phyloP scores from a whole-genome alignment of 805 yeast species.

The Candida patagonica region DNA sequence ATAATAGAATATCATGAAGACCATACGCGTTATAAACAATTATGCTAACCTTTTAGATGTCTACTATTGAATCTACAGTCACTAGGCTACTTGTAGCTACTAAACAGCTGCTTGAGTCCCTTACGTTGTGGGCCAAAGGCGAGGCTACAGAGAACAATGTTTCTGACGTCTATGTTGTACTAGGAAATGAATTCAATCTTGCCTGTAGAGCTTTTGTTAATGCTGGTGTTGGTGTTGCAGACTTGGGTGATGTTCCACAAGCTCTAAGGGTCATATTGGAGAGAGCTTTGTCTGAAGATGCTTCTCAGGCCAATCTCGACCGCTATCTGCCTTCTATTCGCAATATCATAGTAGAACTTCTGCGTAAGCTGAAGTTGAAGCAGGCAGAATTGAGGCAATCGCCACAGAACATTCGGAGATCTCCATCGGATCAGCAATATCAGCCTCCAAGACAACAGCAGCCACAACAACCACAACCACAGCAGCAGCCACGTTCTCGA shows the following conservation, averaged over 20 bases:
- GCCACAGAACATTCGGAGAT: no score
- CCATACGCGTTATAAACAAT: no score
- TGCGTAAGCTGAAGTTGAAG: constrained; percentile 72
- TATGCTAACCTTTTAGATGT: constrained; percentile 23
- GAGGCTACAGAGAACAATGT: constrained; percentile 76
- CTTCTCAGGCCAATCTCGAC: constrained; percentile 76
- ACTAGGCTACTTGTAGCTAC: constrained; percentile 78
- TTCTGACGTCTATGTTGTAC: constrained; percentile 79
- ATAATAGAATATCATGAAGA: no score
- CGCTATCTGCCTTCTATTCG: constrained; percentile 74
- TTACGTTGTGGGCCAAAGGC: constrained; percentile 84
- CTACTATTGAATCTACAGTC: constrained; percentile 68
- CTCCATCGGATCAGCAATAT: neutral
- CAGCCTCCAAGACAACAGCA: no score
- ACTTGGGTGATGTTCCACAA: constrained; percentile 85
- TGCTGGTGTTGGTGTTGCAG: constrained; percentile 69
- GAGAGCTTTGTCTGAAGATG: constrained; percentile 73
- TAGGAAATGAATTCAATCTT: constrained; percentile 88
- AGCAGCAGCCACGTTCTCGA: constrained; percentile 3
- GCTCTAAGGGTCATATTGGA: constrained; percentile 72
- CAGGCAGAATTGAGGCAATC: constrained; percentile 39
- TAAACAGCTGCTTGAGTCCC: constrained; percentile 72
- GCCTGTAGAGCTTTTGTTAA: constrained; percentile 70
- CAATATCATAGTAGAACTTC: constrained; percentile 70
- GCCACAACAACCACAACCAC: constrained; percentile 1